Percentiles rank a stretch among this genome's conserved stretches.
These are phyloP conservation scores for Mycothermus thermophilus DNA, from an alignment of 495 filamentous ascomycete species.

Conservation along the genomic window DNA sequence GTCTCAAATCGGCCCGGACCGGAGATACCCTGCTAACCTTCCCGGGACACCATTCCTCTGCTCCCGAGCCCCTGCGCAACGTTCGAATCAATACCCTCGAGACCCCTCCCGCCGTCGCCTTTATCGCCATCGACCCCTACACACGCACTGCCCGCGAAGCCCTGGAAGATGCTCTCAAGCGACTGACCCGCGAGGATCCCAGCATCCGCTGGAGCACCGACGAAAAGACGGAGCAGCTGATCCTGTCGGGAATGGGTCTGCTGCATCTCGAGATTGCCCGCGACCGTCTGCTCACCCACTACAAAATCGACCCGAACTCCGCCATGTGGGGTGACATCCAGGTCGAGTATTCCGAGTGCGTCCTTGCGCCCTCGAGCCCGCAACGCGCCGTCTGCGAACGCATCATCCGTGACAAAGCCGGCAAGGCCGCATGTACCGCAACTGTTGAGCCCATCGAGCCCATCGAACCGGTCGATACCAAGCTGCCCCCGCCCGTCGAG, in stretches of 20 bases:
- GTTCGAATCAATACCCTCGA: conserved; percentile 80
- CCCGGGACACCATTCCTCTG: conserved; percentile 28
- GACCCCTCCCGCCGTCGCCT: conserved; percentile 89
- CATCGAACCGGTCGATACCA: conserved; percentile 21
- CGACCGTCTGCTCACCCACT: conserved; percentile 73
- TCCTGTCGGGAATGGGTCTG: conserved; percentile 92
- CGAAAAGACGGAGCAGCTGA: conserved; percentile 84
- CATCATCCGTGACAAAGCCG: conserved; percentile 63
- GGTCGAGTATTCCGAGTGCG: conserved; percentile 83
- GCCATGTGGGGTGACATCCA: conserved; percentile 86
- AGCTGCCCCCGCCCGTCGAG: conserved; percentile 21
- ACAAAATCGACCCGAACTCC: conserved; percentile 55
- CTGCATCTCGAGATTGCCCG: conserved; percentile 93
- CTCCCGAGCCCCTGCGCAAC: conserved; percentile 51
- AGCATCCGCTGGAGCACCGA: conserved; percentile 76
- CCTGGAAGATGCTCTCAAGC: conserved; percentile 56
- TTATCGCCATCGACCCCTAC: conserved; percentile 79
- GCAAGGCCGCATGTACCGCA: conserved; percentile 62
- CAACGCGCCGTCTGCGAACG: conserved; percentile 57
- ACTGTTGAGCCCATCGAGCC: conserved; percentile 46
- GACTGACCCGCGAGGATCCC: conserved; percentile 84
- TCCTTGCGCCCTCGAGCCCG: conserved; percentile 37
- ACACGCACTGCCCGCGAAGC: conserved; percentile 64
- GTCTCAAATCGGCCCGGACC: conserved; percentile 78
- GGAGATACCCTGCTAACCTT: conserved; percentile 83